Base-by-base conservation (phyloP, 441 rosid genomes). In the Adansonia gregorii region DNA sequence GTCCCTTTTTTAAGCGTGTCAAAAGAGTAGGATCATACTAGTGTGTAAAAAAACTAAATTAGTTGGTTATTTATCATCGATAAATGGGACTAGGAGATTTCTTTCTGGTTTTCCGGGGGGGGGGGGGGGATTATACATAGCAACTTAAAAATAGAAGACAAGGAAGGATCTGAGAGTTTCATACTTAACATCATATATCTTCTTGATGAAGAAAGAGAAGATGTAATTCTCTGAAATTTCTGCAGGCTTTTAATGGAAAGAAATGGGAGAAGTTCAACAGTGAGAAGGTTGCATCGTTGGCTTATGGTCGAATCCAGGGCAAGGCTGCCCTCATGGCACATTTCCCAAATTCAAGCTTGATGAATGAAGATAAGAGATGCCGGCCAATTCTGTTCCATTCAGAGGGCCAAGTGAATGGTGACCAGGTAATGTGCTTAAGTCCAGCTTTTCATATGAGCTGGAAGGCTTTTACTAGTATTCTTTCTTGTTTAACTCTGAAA, bases 181-280 rank as follows among this genome's bases (percentile, higher is more conserved):
- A 27, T 15, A 27, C 45, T 3, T 71, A 31, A 31, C 39, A 31
- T 31, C 39, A 31, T 39, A 7, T 31, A 31, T 31, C 39, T 31
- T 71, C 22, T 49, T 51, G 61, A 17, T 27, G 8, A 2, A 48
- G 48, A 31, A 22, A 7, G 14, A 52, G 41, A 71, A 31, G 65
- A 17, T 20, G 77, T 73, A 31, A 73, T 59, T 55, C 70, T 0
- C 27, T 73, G 45, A 76, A 80, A 55, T 27, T 66, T 80, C 65
- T 82, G 82, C 87, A 93, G 97, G 89, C 91, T n/a, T 91, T 93
- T 81, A 88, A 83, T 75, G 95, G 93, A 82, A 91, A 90, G 83
- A 86, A 81, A 83, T 93, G 97, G 97, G 94, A 91, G 83, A 93
- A 93, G 83, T 93, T 93, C 82, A 90, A 93, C 70, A 91, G 94